Percentiles rank a stretch among this genome's conserved stretches.
Conservation (phyloP, 192 early-diverging fungal species). For the Podila clonocystis region DNA sequence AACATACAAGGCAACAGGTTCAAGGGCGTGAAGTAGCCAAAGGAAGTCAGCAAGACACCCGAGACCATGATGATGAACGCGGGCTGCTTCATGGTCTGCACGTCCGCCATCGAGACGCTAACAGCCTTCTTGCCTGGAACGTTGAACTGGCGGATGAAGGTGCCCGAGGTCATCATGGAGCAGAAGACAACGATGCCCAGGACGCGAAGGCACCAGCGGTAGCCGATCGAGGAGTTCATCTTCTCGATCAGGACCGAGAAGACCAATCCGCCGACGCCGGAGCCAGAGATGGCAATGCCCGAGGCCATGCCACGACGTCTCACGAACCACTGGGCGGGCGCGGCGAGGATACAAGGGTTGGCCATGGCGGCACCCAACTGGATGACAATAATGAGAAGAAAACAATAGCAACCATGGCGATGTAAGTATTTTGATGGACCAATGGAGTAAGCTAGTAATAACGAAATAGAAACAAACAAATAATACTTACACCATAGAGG, state of each 20-base stretch:
- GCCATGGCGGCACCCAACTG: constrained; percentile 48
- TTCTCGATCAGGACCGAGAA: constrained; percentile 66
- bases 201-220: constrained; percentile 72
- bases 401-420: background rate
- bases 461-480: background rate
- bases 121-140: constrained; percentile 21
- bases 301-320: constrained; percentile 72
- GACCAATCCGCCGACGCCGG: constrained; percentile 79
- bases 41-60: constrained; percentile 54
- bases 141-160: constrained; percentile 52
- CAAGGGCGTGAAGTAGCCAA: constrained; percentile 54
- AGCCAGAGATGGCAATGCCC: constrained; percentile 76
- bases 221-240: constrained; percentile 67
- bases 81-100: constrained; percentile 49
- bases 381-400: background rate
- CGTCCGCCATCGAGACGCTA: constrained; percentile 41
- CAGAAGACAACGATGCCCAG: constrained; percentile 67
- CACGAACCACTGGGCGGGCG: constrained; percentile 78
- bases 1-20: constrained; percentile 31
- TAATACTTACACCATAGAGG: constrained; percentile 49
- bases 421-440: background rate
- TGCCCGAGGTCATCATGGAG: constrained; percentile 31
- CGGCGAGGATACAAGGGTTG: constrained; percentile 56
- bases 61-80: constrained; percentile 51
- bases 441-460: background rate